Conservation (phyloP, 768 basidiomycete genomes). For the Leccinum variicolor region DNA sequence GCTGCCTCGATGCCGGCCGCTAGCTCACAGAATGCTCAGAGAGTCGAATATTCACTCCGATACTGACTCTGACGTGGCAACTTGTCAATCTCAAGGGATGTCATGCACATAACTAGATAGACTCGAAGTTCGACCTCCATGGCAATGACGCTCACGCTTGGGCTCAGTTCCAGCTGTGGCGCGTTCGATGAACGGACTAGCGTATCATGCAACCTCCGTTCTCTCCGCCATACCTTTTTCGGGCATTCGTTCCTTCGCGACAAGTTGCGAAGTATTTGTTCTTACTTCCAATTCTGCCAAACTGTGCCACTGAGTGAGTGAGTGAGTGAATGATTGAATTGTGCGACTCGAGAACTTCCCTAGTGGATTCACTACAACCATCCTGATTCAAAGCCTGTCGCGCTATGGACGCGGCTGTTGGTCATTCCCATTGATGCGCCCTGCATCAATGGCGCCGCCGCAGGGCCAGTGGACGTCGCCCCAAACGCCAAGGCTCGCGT, state of each 20-base stretch:
- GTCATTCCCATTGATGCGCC: background rate
- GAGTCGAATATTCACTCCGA: background rate
- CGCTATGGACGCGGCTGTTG: background rate
- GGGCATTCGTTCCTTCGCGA: background rate
- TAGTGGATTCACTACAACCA: background rate
- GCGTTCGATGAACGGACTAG: background rate
- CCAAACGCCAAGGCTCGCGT: constrained; percentile 3
- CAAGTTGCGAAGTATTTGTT: background rate
- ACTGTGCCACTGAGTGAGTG: background rate
- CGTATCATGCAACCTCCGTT: background rate
- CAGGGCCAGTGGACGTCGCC: background rate
- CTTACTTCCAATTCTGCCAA: background rate
- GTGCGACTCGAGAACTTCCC: background rate
- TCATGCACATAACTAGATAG: background rate
- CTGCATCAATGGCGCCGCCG: background rate
- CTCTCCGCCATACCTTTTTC: constrained; percentile 1
- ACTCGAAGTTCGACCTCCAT: background rate
- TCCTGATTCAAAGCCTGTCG: constrained; percentile 1
- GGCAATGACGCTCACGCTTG: background rate
- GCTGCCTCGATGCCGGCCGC: too few relatives aligned
- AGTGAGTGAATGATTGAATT: background rate
- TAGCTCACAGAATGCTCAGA: background rate
- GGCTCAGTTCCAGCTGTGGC: background rate
- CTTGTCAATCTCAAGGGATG: background rate
- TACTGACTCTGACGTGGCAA: constrained; percentile 2